These are phyloP conservation scores for Lolium rigidum DNA, from an alignment of 176 grass and related monocot species.

Conservation along the genomic window DNA sequence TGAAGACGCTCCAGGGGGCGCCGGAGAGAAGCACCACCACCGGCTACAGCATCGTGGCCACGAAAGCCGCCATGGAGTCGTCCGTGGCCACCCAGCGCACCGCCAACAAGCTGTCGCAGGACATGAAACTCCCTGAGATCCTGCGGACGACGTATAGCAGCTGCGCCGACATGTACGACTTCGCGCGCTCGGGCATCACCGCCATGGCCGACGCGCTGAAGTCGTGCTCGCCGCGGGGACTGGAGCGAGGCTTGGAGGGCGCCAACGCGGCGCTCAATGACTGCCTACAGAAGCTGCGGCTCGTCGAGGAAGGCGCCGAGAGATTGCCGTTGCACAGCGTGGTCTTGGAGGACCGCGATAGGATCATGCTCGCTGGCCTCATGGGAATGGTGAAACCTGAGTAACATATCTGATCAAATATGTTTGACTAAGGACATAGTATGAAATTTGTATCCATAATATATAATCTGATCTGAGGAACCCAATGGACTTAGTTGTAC, in stretches of 20 bases:
- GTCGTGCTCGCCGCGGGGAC: accelerated
- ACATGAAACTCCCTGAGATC: not conserved
- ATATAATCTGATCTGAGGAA: not conserved
- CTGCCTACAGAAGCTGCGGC: not conserved
- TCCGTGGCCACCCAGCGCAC: not conserved
- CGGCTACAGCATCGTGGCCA: not conserved
- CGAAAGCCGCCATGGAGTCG: not conserved
- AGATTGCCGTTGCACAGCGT: not conserved
- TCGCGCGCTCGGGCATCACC: not conserved
- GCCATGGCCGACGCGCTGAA: not conserved
- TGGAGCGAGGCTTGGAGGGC: not conserved
- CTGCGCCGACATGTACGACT: constrained; percentile 1
- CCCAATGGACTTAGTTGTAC: too few species aligned
- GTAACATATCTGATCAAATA: not conserved
- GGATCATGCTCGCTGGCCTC: constrained; percentile 8
- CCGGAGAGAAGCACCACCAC: not conserved
- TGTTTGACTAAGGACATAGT: not conserved
- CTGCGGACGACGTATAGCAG: not conserved
- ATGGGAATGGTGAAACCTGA: not conserved
- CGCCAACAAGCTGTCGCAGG: not conserved
- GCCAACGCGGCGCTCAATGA: not conserved
- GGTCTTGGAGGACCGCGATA: not conserved
- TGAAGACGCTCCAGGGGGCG: not conserved
- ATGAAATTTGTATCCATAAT: not conserved
- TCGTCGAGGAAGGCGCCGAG: not conserved